A percentile compares a stretch with the other conserved stretches of the same genome.
Conservation (phyloP, 306 rosid species). For the Fragaria iinumae region DNA sequence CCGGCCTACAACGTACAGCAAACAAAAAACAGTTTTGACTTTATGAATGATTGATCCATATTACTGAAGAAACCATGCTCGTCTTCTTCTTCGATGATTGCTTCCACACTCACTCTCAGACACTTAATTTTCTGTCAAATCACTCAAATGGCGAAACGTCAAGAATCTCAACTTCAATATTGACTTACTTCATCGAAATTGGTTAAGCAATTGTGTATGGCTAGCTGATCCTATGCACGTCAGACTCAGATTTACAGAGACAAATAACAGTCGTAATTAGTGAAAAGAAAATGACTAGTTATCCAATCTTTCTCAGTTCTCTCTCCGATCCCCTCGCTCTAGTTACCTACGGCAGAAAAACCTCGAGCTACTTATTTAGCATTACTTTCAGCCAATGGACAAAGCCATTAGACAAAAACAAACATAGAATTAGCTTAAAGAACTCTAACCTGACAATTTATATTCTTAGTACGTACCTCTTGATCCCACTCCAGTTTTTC, state of each 20-base stretch:
- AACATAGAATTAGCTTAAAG: neutral
- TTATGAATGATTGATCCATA: neutral
- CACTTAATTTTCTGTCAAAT: neutral
- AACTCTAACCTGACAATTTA: neutral
- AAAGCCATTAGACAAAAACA: neutral
- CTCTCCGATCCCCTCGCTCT: neutral
- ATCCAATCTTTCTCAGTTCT: neutral
- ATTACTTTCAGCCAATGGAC: neutral
- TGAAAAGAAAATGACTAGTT: neutral
- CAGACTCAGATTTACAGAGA: neutral
- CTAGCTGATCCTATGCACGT: neutral
- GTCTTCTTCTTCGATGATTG: neutral
- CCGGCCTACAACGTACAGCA: neutral
- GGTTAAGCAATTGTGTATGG: constrained; percentile 8
- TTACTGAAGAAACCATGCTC: neutral
- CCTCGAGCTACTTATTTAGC: neutral
- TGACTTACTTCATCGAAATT: constrained; percentile 21
- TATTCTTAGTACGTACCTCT: neutral
- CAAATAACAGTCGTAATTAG: constrained; percentile 7
- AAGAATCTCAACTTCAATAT: constrained; percentile 21
- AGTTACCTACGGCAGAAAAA: neutral
- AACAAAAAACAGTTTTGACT: neutral
- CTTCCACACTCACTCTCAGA: constrained; percentile 10
- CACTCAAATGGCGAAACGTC: constrained; percentile 1
- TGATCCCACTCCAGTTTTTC: neutral